These are phyloP conservation scores for Phytophthora melonis DNA, from an alignment of 352 stramenopile genomes.

Conservation along the genomic window DNA sequence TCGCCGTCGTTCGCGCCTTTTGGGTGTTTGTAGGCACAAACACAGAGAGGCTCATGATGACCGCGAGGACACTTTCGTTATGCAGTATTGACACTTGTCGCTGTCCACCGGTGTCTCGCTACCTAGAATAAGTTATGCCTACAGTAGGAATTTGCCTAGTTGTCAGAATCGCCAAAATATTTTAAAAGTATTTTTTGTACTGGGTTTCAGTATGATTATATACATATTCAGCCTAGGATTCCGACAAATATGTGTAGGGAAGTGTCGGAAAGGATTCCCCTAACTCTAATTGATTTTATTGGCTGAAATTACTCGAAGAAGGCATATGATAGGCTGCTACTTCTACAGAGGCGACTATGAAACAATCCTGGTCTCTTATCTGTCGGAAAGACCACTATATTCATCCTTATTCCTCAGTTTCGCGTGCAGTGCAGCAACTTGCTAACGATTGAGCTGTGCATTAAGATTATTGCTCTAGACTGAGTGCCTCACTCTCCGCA, in stretches of 20 bases:
- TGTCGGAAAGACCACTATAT: not conserved
- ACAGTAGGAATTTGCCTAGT: slow-evolving; percentile 6
- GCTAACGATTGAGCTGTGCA: not conserved
- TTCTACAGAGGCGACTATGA: not conserved
- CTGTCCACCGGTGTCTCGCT: too few species aligned
- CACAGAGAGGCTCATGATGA: slow-evolving; percentile 16
- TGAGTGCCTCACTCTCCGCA: slow-evolving; percentile 38
- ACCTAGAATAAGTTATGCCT: too few species aligned
- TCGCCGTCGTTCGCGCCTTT: slow-evolving; percentile 14
- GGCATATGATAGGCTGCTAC: not conserved
- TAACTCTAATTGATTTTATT: not conserved
- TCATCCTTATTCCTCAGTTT: too few species aligned
- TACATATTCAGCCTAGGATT: slow-evolving; percentile 21
- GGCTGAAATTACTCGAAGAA: not conserved
- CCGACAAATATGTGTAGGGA: slow-evolving; percentile 32
- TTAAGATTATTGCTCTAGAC: not conserved
- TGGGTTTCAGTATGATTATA: slow-evolving; percentile 13
- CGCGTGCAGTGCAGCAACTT: too few species aligned
- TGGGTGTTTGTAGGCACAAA: slow-evolving; percentile 23
- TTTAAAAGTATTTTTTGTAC: slow-evolving; percentile 9
- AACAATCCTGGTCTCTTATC: not conserved
- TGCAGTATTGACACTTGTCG: too few species aligned
- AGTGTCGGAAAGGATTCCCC: not conserved
- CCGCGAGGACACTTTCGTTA: slow-evolving; percentile 5
- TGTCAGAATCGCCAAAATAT: slow-evolving; percentile 9